Base-by-base conservation (phyloP, 257 asterid genomes). In the Scutellaria barbata region DNA sequence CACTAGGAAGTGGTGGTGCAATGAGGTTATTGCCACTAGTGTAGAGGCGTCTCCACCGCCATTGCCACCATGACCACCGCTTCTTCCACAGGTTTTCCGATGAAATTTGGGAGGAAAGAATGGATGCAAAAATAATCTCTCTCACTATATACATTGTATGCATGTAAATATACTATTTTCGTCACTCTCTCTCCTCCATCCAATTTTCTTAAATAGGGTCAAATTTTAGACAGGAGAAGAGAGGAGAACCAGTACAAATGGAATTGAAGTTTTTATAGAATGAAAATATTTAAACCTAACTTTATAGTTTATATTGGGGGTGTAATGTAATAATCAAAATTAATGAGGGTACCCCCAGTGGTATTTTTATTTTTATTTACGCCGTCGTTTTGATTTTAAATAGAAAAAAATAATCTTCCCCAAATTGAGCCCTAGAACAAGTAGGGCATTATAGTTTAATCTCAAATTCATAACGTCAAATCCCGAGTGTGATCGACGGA, bases 41-140 rank as follows among this genome's bases (percentile, higher is more conserved):
- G 16, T 3, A 16, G 45, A 69, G 41, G 54, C 74, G 40, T 56
- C 17, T 47, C 66, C 52, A 65, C 83, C 73, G 55, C 62, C 83
- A 75, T 77, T 56, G 78, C 77, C 78, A 11, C 68, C 81, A 12
- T 25, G 51, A 40, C 81, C 81, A 66, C 81, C 79, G 63, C 71
- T 75, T 73, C 66, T 51, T 58, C 25, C 45, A 10, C 20, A 22
- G 17, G 7, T 43, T 61, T 20, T 20, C 46, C 8, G 57, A 40
- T 68, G 14, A 16, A 40, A 54, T 42, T 54, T 42, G 39, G 55
- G 17, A 50, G 64, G 63, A 77, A 60, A 61, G 2, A 63, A 60
- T 17, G 33, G 57, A 35, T 11, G 47, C 1, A 10, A 43, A 57
- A 13, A 40, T 12, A 13, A 0, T 51, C 39, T 17, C 4, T 39